Base-by-base conservation (phyloP, 208 protist genomes). In the Crithidia sp. region DNA sequence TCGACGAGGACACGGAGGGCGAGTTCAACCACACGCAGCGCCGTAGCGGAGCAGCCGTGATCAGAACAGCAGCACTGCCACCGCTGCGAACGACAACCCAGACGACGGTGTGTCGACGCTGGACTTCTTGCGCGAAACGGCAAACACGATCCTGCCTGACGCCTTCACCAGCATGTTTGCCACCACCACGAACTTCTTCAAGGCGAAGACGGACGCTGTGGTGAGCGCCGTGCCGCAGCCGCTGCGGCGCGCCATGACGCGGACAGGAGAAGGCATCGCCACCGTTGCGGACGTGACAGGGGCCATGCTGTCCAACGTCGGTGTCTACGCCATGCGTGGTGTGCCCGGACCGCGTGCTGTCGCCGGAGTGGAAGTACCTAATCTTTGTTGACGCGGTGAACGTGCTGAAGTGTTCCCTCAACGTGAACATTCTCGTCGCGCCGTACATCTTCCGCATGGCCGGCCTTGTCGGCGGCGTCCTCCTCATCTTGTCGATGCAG, bases 391-490 rank as follows among this genome's bases (percentile, higher is more conserved):
- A 85, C 54, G 78, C 79, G 36, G 40, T 77, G 7, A 77, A 67
- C 63, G 74, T 78, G 52, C 73, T 82, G 41, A 71, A 66, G 50
- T 76, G 76, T 58, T 76, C 59, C n/a, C 59, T 82, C 39, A 79
- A 82, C 59, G 78, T 70, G 8, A 82, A 88, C 58, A 79, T 88
- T 13, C 76, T 84, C 9, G 73, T 78, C 17, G 71, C 77, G 50
- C 83, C 83, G 49, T 85, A 81, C 53, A 61, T 88, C 41, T 81
- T 85, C 44, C 71, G 71, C 43, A 74, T 67, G 76, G 73, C 71
- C 2, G 84, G 80, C 3, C 67, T 85, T 7, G 80, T 82, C 5
- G 71, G 68, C 0, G 84, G 72, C 28, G 49, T 83, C 53, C 39
- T 85, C 16, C 60, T 84, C n/a, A 61, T 83, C n/a, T 16, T 74